Conservation (phyloP, 768 basidiomycete species). For the Tulasnella sp. region DNA sequence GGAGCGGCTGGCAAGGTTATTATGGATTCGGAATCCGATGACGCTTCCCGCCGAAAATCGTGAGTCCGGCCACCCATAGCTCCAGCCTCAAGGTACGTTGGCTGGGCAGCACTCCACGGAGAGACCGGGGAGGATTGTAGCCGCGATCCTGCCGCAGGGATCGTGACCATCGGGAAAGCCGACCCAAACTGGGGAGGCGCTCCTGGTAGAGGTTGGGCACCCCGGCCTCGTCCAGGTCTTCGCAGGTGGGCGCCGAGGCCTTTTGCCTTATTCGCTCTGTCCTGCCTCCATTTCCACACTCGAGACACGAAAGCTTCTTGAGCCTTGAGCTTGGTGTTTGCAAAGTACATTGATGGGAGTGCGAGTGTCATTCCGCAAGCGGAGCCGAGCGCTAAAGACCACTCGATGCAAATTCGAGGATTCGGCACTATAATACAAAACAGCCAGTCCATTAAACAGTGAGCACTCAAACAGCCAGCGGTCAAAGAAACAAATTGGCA, state of each 20-base stretch:
- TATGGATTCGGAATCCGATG: not conserved
- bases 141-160: not conserved
- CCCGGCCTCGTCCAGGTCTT: not conserved
- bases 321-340: not conserved
- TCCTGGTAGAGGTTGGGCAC: not conserved
- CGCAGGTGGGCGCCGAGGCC: not conserved
- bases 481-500: not conserved
- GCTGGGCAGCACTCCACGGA: not conserved
- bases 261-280: not conserved
- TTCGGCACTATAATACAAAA: not conserved
- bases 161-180: not conserved
- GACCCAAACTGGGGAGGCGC: not conserved
- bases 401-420: not conserved
- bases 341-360: not conserved
- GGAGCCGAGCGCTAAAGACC: not conserved
- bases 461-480: not conserved
- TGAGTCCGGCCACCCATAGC: not conserved
- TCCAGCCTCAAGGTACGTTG: not conserved
- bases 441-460: not conserved
- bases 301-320: not conserved
- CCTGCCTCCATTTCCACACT: not conserved
- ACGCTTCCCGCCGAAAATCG: not conserved
- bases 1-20: not conserved
- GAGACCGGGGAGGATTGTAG: not conserved
- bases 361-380: not conserved